Conservation (phyloP, 2,329 filamentous ascomycete species). For the Fusarium pseudograminearum region DNA sequence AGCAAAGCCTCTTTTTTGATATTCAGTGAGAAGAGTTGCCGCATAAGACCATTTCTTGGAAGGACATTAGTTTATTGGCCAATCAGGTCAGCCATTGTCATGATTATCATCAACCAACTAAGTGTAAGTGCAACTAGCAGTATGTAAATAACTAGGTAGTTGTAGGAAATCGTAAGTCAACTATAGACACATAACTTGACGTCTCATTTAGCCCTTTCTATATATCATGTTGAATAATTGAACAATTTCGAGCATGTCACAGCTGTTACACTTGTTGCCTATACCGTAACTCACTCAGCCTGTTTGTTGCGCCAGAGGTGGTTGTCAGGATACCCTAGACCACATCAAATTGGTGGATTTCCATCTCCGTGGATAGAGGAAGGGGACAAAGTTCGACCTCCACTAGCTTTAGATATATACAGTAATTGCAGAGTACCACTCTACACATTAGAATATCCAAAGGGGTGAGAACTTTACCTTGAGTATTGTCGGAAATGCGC, state of each 20-base stretch:
- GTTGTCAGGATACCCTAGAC: neutral
- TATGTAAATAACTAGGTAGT: neutral
- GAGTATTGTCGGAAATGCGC: neutral
- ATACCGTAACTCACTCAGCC: neutral
- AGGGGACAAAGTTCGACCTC: neutral
- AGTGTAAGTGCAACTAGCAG: neutral
- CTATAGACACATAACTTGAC: neutral
- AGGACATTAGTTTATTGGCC: neutral
- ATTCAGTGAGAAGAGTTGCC: neutral
- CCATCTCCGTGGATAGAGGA: neutral
- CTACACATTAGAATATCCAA: neutral
- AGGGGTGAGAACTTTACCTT: neutral
- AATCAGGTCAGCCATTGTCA: slow-evolving; percentile 16
- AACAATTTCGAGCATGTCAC: neutral
- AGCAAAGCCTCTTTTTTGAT: neutral
- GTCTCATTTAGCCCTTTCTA: neutral
- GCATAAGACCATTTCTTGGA: neutral
- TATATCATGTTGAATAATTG: neutral
- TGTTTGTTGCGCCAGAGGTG: neutral
- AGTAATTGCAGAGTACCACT: neutral
- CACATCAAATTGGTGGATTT: neutral
- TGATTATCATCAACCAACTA: neutral
- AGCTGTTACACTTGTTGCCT: neutral
- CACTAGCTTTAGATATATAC: neutral
- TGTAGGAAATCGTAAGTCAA: neutral